Evolutionary conservation across 1,284 basidiomycete genomes (phyloP).

Genomic region (Hymenochaete sp.): DNA sequence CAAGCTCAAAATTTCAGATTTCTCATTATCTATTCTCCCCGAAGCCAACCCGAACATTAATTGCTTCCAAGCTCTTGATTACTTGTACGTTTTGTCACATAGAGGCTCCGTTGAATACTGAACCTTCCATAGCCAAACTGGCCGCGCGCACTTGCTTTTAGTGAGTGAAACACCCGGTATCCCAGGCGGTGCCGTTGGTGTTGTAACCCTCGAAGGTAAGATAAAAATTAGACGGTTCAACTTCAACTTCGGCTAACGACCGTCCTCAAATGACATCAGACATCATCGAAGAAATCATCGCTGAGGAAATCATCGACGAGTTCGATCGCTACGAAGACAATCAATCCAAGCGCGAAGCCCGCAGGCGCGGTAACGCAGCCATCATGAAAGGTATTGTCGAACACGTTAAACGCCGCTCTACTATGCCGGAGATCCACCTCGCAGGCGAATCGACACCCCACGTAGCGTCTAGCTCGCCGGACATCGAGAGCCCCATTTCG

Average conservation of each 20-base stretch:
- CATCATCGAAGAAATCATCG: slow-evolving; percentile 80
- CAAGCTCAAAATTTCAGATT: slow-evolving; percentile 65
- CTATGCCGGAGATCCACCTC: background rate
- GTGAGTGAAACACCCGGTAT: slow-evolving; percentile 78
- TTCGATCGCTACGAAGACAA: slow-evolving; percentile 86
- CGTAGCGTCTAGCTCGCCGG: background rate
- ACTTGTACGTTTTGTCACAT: slow-evolving; percentile 50
- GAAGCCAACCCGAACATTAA: slow-evolving; percentile 84
- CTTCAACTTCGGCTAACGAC: background rate
- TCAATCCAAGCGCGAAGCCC: slow-evolving; percentile 63
- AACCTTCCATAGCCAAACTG: slow-evolving; percentile 68
- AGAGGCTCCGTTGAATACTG: background rate
- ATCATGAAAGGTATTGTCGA: slow-evolving; percentile 65
- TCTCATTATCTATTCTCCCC: slow-evolving; percentile 77
- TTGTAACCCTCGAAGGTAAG: slow-evolving; percentile 70
- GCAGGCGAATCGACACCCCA: background rate
- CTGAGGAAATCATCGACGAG: slow-evolving; percentile 85
- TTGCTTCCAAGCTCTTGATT: slow-evolving; percentile 78
- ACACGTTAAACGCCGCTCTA: slow-evolving; percentile 27
- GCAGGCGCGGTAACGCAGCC: slow-evolving; percentile 60
- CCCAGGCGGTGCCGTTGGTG: slow-evolving; percentile 74
- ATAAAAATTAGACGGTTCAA: background rate
- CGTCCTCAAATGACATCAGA: slow-evolving; percentile 31
- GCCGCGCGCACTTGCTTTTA: slow-evolving; percentile 86
- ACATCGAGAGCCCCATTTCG: too few relatives aligned